Conservation (phyloP, 108 stramenopile species). For the Cyclotella baltica region DNA sequence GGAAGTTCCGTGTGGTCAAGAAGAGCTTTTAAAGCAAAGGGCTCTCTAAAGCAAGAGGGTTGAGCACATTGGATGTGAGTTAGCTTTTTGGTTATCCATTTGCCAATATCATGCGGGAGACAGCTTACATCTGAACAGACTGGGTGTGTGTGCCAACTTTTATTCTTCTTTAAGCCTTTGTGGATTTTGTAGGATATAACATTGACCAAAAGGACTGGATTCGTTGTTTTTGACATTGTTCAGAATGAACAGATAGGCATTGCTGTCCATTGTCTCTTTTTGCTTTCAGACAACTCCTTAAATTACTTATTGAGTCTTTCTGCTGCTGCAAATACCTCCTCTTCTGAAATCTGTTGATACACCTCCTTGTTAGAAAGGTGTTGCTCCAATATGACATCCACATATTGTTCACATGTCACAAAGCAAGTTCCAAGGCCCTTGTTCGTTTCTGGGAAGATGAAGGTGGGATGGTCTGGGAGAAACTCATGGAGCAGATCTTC, state of each 20-base stretch:
- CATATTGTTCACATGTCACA: background rate
- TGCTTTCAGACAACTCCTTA: background rate
- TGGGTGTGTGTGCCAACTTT: background rate
- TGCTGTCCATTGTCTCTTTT: background rate
- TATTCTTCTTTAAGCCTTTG: background rate
- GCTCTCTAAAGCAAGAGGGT: background rate
- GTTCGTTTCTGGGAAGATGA: background rate
- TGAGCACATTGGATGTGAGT: background rate
- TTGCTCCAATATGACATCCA: background rate
- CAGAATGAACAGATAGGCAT: too few species aligned
- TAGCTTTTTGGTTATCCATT: background rate
- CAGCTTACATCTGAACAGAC: conserved; percentile 2
- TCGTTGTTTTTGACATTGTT: background rate
- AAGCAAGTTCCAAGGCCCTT: background rate
- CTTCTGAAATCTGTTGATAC: background rate
- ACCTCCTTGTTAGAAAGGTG: background rate
- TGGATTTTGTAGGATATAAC: background rate
- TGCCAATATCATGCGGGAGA: background rate
- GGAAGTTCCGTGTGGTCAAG: background rate
- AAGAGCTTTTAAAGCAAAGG: conserved; percentile 4
- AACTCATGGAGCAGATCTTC: background rate
- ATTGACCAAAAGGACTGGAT: background rate
- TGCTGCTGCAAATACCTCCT: background rate
- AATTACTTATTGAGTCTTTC: too few species aligned
- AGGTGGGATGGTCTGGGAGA: background rate